A percentile compares a stretch with the other conserved stretches of the same genome.
Conservation (phyloP, 1,284 basidiomycete species). For the Albatrellus sp. region DNA sequence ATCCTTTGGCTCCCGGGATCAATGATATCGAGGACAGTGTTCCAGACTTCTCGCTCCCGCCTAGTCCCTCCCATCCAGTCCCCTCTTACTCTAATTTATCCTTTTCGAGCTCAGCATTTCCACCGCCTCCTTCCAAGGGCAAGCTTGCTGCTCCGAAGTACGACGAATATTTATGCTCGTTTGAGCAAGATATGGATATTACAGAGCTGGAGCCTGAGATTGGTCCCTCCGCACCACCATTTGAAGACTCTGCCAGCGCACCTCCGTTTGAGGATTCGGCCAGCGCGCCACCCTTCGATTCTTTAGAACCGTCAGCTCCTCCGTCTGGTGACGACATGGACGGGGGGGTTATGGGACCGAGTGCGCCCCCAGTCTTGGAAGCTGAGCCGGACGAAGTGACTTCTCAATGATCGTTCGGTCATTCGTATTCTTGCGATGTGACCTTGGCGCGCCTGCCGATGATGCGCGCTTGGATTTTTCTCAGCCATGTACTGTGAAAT, state of each 20-base stretch:
- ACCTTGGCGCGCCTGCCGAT: too few relatives aligned
- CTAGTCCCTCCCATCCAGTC: slow-evolving; percentile 7
- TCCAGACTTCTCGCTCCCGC: slow-evolving; percentile 8
- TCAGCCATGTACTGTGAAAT: too few relatives aligned
- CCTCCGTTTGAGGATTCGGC: slow-evolving; percentile 2
- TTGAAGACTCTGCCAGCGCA: slow-evolving; percentile 18
- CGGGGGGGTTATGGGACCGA: neutral
- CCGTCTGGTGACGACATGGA: slow-evolving; percentile 1
- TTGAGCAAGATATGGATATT: slow-evolving; percentile 21
- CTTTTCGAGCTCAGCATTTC: slow-evolving; percentile 14
- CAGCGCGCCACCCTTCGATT: slow-evolving; percentile 4
- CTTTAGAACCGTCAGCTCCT: slow-evolving; percentile 8
- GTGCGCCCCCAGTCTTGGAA: slow-evolving; percentile 20
- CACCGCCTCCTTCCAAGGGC: slow-evolving; percentile 27
- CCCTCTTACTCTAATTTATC: too few relatives aligned
- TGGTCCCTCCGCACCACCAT: slow-evolving; percentile 32
- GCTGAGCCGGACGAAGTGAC: slow-evolving; percentile 10
- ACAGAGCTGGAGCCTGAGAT: slow-evolving; percentile 20
- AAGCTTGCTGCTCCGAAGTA: slow-evolving; percentile 24
- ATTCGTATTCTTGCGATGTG: too few relatives aligned
- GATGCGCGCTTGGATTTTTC: too few relatives aligned
- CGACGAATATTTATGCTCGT: slow-evolving; percentile 29
- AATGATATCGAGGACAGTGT: slow-evolving; percentile 6
- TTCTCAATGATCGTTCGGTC: too few relatives aligned
- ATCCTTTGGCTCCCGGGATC: slow-evolving; percentile 4